phyloP scores from a whole-genome alignment of 1,284 basidiomycete species.

The Austropuccinia psidii region DNA sequence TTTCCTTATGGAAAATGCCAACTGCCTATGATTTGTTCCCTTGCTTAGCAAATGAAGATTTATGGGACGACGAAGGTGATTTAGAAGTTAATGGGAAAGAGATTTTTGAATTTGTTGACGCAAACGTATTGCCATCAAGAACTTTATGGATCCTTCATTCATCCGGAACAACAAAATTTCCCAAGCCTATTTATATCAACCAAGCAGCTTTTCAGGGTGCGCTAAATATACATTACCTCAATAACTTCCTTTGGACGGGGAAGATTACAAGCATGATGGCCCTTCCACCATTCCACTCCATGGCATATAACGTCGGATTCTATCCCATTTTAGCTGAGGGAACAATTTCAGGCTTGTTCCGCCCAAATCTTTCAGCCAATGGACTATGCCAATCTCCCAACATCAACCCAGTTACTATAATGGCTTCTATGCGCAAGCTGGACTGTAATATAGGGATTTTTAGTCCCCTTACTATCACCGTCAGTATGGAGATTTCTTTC shows the following conservation, averaged over 20 bases:
- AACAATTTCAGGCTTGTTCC: neutral
- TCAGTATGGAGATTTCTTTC: neutral
- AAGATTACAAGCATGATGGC: neutral
- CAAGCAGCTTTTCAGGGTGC: neutral
- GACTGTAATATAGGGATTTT: neutral
- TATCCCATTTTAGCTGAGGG: neutral
- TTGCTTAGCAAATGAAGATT: neutral
- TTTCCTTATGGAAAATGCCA: neutral
- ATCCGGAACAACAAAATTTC: neutral
- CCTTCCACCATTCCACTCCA: neutral
- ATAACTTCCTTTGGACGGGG: neutral
- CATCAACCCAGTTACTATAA: neutral
- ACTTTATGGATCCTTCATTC: slow-evolving; percentile 4
- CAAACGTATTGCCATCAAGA: neutral
- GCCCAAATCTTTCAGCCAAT: neutral
- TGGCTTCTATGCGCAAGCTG: neutral
- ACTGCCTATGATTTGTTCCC: neutral
- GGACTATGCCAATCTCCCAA: neutral
- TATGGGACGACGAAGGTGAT: neutral
- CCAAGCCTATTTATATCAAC: neutral
- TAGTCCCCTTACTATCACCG: neutral
- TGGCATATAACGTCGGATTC: neutral
- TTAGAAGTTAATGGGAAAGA: too few species aligned
- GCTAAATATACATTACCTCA: neutral
- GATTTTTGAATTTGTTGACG: neutral